These are phyloP conservation scores for Incumbomyces delicatus DNA, from an alignment of 2,329 filamentous ascomycete species.

Conservation along the genomic window DNA sequence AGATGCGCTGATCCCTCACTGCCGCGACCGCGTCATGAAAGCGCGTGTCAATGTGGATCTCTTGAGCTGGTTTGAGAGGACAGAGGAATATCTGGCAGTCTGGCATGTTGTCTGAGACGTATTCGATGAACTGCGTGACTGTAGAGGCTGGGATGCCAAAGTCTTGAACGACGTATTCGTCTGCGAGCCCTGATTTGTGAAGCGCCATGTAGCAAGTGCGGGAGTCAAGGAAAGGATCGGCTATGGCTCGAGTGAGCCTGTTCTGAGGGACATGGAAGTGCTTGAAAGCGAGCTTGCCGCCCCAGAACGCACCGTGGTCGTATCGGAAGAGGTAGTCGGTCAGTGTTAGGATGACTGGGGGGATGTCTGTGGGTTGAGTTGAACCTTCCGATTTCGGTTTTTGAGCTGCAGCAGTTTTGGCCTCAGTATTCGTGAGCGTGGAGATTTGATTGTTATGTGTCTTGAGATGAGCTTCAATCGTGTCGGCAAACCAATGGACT, in stretches of 20 bases:
- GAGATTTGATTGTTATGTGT: constrained; percentile 7
- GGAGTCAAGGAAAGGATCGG: constrained; percentile 53
- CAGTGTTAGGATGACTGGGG: constrained; percentile 3
- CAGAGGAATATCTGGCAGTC: constrained; percentile 52
- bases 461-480: constrained; percentile 5
- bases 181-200: constrained; percentile 46
- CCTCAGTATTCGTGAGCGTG: neutral
- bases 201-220: constrained; percentile 53
- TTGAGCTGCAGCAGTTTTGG: neutral
- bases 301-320: constrained; percentile 57
- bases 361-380: constrained; percentile 20
- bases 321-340: constrained; percentile 34
- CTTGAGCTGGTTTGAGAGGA: constrained; percentile 25
- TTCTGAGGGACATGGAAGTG: constrained; percentile 55
- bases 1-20: constrained; percentile 6
- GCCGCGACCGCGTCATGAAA: constrained; percentile 4
- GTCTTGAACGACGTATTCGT: constrained; percentile 52
- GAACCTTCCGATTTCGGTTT: constrained; percentile 2
- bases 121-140: constrained; percentile 43
- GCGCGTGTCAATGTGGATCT: constrained; percentile 4
- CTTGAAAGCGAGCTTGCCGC: constrained; percentile 48
- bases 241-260: constrained; percentile 45
- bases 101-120: constrained; percentile 32
- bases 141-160: constrained; percentile 46
- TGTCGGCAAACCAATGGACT: constrained; percentile 6